Base-by-base conservation (phyloP, 768 basidiomycete species). In the Mycena galopus region DNA sequence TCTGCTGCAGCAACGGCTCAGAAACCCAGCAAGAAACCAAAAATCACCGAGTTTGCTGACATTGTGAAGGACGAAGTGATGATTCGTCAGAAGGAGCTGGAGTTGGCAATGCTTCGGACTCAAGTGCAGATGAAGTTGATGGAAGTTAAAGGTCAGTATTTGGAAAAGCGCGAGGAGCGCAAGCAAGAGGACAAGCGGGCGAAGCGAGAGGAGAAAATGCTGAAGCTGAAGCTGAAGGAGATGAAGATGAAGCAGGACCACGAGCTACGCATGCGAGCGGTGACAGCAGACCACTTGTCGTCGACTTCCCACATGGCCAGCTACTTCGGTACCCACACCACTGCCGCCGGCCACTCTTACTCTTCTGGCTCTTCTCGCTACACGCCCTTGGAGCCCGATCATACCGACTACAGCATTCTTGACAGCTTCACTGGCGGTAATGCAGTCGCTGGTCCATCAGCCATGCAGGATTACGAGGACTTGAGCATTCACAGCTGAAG, bases 31-130 rank as follows among this genome's bases (percentile, higher is more conserved):
- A 70, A 70, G 33, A 70, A 59, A 47, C 37, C 29, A 5, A 59
- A 65, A 23, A 12, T 65, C 4, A 8, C 25, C 0, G 69, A 70
- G 56, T 70, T 70, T 35, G 23, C 27, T 0, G 68, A 69, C 33
- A 39, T 69, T 33, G 62, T 55, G 25, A 70, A 70, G 69, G 16
- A 6, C 7, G 69, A 70, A 23, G 62, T 64, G 62, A 47, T 0
- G 55, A 58, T 47, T 2, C 61, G 62, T 8, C 68, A 69, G 53
- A 62, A 56, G 19, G 68, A 70, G 62, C 61, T 70, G 3, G 61
- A 70, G 0, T 44, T 70, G 53, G 69, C 69, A 0, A 16, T 29
- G 2, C 27, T 70, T 16, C 39, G 62, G 3, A 30, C 62, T 1
- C 11, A 21, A 16, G 62, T 65, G 21, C 3, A 11, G 2, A 33